A percentile compares a stretch with the other conserved stretches of the same genome.
Conservation (phyloP, 129 eudicot species). For the Lactuca sativa region DNA sequence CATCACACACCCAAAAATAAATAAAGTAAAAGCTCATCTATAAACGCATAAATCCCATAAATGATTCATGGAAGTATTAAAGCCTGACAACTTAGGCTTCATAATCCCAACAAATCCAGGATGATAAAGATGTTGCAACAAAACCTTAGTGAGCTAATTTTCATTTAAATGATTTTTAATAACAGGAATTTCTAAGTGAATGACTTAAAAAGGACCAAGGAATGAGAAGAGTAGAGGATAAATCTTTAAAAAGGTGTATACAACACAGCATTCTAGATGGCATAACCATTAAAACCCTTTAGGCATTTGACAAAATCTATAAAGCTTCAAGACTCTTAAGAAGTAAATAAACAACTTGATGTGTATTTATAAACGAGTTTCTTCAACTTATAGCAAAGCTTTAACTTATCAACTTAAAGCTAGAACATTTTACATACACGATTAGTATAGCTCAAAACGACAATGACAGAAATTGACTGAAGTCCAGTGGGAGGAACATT, state of each 20-base stretch:
- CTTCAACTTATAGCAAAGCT: neutral
- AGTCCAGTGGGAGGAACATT: neutral
- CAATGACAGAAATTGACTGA: neutral
- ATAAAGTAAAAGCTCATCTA: no score
- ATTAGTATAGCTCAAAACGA: conserved; percentile 5
- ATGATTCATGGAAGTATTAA: no score
- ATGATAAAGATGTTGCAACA: neutral
- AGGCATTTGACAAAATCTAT: no score
- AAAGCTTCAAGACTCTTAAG: no score
- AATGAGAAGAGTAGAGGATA: neutral
- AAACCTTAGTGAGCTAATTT: neutral
- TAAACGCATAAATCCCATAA: no score
- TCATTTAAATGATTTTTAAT: neutral
- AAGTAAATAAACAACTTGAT: neutral
- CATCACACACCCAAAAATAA: no score
- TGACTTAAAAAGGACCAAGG: neutral
- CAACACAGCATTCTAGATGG: no score
- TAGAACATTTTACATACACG: conserved; percentile 2
- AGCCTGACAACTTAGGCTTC: no score
- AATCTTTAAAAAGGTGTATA: no score
- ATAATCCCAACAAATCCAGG: neutral
- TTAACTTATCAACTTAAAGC: neutral
- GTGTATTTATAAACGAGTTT: neutral
- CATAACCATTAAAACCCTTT: no score
- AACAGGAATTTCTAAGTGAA: neutral